Evolutionary conservation across 169 alveolate genomes (phyloP).

Genomic region (Pseudocohnilembus persalinus): DNA sequence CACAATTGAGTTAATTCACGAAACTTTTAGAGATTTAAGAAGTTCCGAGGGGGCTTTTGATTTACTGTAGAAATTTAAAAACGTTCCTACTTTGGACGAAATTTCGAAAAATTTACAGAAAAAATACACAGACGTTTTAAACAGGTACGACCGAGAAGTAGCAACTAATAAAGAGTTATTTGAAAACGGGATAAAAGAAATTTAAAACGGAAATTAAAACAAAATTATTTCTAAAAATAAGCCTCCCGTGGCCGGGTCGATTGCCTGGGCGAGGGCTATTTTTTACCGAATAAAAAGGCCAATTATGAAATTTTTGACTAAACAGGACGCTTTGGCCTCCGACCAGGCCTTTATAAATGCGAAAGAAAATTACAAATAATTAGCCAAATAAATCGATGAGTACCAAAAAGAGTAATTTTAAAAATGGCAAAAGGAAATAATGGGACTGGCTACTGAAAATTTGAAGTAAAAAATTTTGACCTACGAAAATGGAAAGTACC

Average conservation of each 20-base stretch:
- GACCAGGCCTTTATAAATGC: constrained; percentile 60
- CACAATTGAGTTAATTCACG: constrained; percentile 85
- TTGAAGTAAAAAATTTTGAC: constrained; percentile 67
- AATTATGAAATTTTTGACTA: constrained; percentile 85
- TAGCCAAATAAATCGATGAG: constrained; percentile 76
- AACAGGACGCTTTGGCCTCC: constrained; percentile 60
- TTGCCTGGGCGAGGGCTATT: constrained; percentile 90
- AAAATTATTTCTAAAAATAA: constrained; percentile 81
- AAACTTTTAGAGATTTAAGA: constrained; percentile 82
- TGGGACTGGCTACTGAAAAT: constrained; percentile 69
- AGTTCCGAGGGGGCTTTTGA: constrained; percentile 95
- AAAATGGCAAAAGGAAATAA: constrained; percentile 72
- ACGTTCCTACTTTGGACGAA: constrained; percentile 84
- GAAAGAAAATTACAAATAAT: constrained; percentile 69
- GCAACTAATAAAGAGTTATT: constrained; percentile 74
- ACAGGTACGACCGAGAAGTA: constrained; percentile 83
- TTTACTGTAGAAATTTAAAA: constrained; percentile 89
- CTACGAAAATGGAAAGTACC: constrained; percentile 67
- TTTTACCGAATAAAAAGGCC: constrained; percentile 90
- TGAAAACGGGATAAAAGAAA: constrained; percentile 51
- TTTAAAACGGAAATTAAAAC: constrained; percentile 58
- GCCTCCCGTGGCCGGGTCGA: constrained; percentile 86
- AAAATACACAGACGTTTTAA: constrained; percentile 88
- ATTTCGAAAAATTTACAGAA: constrained; percentile 88
- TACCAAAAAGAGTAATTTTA: constrained; percentile 72